Percentiles rank a stretch among this genome's conserved stretches.
These are phyloP conservation scores for Rhodotorula glutinis DNA, from an alignment of 1,284 basidiomycete species.

Conservation along the genomic window DNA sequence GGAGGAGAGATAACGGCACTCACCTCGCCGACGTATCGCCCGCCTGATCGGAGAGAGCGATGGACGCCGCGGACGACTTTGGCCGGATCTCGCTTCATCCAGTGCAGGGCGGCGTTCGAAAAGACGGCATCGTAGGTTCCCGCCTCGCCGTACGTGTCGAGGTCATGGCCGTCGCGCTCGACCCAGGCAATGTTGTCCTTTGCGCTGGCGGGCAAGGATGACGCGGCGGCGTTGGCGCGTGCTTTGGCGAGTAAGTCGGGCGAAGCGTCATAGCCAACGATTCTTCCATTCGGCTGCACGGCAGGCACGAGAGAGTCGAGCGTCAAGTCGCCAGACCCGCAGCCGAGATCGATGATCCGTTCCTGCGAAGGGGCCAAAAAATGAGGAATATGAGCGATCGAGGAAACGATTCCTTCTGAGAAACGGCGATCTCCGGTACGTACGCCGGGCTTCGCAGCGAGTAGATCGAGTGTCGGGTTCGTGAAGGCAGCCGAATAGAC, in stretches of 20 bases:
- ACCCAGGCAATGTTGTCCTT: conserved; percentile 36
- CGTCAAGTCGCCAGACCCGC: conserved; percentile 75
- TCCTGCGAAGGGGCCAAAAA: conserved; percentile 48
- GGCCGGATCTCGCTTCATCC: conserved; percentile 71
- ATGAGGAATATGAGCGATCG: no score
- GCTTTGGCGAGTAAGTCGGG: conserved; percentile 61
- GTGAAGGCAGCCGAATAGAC: conserved; percentile 70
- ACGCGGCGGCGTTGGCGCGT: conserved; percentile 52
- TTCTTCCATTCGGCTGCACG: conserved; percentile 51
- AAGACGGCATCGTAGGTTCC: conserved; percentile 59
- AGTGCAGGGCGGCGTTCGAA: conserved; percentile 74
- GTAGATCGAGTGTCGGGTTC: conserved; percentile 60
- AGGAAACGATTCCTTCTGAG: no score
- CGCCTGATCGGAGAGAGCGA: conserved; percentile 63
- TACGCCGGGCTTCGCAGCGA: conserved; percentile 58
- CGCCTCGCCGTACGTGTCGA: conserved; percentile 46
- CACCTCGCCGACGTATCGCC: conserved; percentile 64
- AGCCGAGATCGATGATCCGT: conserved; percentile 72
- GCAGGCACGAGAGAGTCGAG: conserved; percentile 12
- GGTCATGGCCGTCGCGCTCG: conserved; percentile 54
- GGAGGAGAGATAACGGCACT: not conserved
- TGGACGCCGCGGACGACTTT: conserved; percentile 63
- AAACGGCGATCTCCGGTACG: not conserved
- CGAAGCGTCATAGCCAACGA: conserved; percentile 68
- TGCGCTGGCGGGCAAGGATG: conserved; percentile 46